Evolutionary conservation across 129 eudicot genomes (phyloP), one percentile per base, ranked within the genome.

Genomic region (Ambrosia artemisiifolia): DNA sequence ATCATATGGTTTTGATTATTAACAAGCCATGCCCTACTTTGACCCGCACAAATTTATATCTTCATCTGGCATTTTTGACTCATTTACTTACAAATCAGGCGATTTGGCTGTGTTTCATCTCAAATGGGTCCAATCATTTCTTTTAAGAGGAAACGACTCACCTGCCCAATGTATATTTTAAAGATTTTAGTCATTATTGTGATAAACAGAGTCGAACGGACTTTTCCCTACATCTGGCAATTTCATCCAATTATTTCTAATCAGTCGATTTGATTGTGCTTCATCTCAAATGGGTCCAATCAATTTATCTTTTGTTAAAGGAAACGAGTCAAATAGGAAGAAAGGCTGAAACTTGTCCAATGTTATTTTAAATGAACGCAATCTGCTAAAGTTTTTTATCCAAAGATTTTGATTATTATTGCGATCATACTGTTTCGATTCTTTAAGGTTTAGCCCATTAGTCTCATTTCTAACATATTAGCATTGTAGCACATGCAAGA

Each of bases 401-500:
- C 14, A 11, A 9, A 10, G n/a, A 24, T 24, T 13, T 14, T n/a
- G 53, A 43, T 63, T 20, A 11, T 65, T 40, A 19, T 4, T 65
- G 66, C 5, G 20, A 61, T 59, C 65, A 59, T 59, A 59, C 13
- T 59, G 40, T 59, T 30, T 59, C 28, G 28, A 24, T 24, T 24
- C 28, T 24, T 24, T 24, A 24, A 0, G 28, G 1, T 24, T 24
- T 24, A 24, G 28, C 28, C 18, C 42, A 17, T 13, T 30, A 8
- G 18, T 32, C 65, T 30, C 42, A 30, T 59, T 8, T 57, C 65
- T 70, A 74, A 70, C 16, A 7, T 80, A 71, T 72, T 34, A 20
- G 18, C 46, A 33, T 67, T 87, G 67, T 82, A 91, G 97, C 99
- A 63, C 99, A 95, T 71, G 99, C 99, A 46, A 85, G 99, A 77